These are phyloP conservation scores for Bruguiera sexangula DNA, from an alignment of 345 rosid genomes.

Conservation along the genomic window DNA sequence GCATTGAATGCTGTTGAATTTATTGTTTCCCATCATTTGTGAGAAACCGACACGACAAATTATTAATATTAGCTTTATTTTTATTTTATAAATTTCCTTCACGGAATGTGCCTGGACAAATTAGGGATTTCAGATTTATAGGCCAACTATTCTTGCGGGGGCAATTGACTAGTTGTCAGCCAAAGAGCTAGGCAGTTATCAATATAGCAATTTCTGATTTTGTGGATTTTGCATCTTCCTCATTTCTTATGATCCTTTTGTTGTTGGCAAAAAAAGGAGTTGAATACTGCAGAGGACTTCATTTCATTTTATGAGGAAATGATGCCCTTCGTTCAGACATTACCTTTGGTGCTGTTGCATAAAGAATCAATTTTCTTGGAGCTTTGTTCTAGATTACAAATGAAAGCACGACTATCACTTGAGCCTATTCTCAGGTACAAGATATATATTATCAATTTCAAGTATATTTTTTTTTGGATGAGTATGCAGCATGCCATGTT, in stretches of 20 bases:
- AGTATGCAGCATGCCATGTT: too few relatives aligned
- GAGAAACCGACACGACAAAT: too few relatives aligned
- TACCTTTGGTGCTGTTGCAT: constrained; percentile 57
- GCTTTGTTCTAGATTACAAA: constrained; percentile 64
- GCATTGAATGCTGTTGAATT: too few relatives aligned
- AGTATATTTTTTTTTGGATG: neutral
- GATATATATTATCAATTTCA: constrained; percentile 8
- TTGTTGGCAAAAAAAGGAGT: constrained; percentile 48
- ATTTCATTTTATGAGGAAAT: constrained; percentile 74
- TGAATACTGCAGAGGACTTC: constrained; percentile 88
- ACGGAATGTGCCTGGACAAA: neutral
- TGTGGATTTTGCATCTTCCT: neutral
- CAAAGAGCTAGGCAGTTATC: too few relatives aligned
- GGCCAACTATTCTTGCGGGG: neutral
- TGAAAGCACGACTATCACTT: constrained; percentile 81
- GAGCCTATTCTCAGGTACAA: constrained; percentile 81
- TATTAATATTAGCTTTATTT: neutral
- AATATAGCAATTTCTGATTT: neutral
- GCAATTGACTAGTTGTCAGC: neutral
- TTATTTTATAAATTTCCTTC: neutral
- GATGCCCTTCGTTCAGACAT: constrained; percentile 65
- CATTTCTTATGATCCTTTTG: constrained; percentile 6
- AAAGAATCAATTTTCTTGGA: constrained; percentile 61
- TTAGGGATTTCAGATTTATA: neutral
- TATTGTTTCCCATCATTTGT: too few relatives aligned